Conservation (phyloP, 345 rosid genomes). For the Bruguiera gymnorhiza region DNA sequence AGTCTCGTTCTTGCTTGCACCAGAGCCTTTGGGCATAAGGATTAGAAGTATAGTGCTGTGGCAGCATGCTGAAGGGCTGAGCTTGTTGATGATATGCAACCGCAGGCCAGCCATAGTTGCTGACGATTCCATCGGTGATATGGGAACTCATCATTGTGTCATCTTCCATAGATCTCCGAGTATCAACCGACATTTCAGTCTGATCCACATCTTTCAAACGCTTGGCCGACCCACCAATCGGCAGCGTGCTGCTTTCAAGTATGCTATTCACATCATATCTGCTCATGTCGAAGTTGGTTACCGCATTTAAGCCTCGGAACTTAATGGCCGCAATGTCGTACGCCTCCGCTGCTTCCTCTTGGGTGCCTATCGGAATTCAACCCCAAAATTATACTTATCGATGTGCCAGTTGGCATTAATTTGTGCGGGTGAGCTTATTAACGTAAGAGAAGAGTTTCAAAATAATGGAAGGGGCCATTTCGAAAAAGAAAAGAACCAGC, state of each 20-base stretch:
- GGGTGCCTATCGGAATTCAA: conserved; percentile 21
- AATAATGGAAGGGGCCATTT: too few species aligned
- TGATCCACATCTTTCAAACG: conserved; percentile 22
- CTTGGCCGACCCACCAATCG: conserved; percentile 27
- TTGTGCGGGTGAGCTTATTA: too few species aligned
- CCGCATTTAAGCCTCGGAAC: conserved; percentile 28
- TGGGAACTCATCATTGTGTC: conserved; percentile 16
- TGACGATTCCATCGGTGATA: conserved; percentile 25
- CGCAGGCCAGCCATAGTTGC: conserved; percentile 38
- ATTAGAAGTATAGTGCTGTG: background rate
- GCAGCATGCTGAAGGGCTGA: conserved; percentile 30
- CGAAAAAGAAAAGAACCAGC: too few species aligned
- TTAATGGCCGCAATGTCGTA: conserved; percentile 36
- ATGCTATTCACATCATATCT: conserved; percentile 30
- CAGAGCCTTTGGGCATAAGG: conserved; percentile 50
- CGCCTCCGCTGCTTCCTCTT: conserved; percentile 35
- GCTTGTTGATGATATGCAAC: conserved; percentile 41
- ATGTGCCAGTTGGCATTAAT: too few species aligned
- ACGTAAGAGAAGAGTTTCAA: too few species aligned
- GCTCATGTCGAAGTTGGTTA: conserved; percentile 34
- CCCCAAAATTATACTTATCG: too few species aligned
- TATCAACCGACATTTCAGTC: conserved; percentile 22
- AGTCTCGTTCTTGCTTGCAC: conserved; percentile 67
- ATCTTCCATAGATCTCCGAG: conserved; percentile 6
- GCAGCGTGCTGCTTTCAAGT: conserved; percentile 29